These are phyloP conservation scores for Picea abies DNA, from an alignment of 83 land plant species.

Conservation along the genomic window DNA sequence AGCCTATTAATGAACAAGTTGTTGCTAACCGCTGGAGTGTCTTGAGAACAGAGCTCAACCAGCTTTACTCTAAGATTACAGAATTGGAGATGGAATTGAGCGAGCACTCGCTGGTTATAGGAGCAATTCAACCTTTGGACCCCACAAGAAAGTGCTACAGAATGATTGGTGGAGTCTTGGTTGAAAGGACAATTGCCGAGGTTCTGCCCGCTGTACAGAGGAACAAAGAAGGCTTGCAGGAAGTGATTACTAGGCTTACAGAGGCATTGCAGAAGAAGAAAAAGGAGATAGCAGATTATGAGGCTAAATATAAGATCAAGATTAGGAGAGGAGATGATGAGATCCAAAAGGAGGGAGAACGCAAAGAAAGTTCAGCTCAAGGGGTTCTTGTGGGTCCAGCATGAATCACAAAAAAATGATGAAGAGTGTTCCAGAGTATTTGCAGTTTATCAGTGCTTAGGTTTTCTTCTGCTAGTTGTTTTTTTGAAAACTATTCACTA, in stretches of 20 bases:
- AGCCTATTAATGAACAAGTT: constrained; percentile 80
- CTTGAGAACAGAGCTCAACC: constrained; percentile 83
- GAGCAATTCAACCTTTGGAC: constrained; percentile 85
- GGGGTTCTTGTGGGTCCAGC: constrained; percentile 94
- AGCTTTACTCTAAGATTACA: constrained; percentile 84
- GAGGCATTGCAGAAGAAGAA: constrained; percentile 90
- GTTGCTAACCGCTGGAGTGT: constrained; percentile 72
- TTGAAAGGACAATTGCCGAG: constrained; percentile 92
- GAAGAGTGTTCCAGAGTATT: background rate
- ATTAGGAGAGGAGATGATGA: constrained; percentile 64
- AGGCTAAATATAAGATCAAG: constrained; percentile 88
- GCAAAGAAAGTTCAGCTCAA: constrained; percentile 79
- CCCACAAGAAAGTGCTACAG: constrained; percentile 82
- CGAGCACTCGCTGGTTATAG: constrained; percentile 86
- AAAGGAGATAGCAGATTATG: constrained; percentile 85
- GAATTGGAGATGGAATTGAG: constrained; percentile 94
- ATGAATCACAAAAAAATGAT: background rate
- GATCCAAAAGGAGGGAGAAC: constrained; percentile 51
- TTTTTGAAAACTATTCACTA: background rate
- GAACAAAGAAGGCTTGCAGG: constrained; percentile 91
- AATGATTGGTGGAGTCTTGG: constrained; percentile 96
- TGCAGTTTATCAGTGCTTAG: background rate
- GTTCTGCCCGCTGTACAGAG: constrained; percentile 94
- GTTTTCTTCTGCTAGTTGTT: background rate
- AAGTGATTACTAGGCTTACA: constrained; percentile 72